Percentiles rank a stretch among this genome's conserved stretches.
These are phyloP conservation scores for Ascomycota sp. DNA, from an alignment of 2,329 filamentous ascomycete genomes.

Conservation along the genomic window DNA sequence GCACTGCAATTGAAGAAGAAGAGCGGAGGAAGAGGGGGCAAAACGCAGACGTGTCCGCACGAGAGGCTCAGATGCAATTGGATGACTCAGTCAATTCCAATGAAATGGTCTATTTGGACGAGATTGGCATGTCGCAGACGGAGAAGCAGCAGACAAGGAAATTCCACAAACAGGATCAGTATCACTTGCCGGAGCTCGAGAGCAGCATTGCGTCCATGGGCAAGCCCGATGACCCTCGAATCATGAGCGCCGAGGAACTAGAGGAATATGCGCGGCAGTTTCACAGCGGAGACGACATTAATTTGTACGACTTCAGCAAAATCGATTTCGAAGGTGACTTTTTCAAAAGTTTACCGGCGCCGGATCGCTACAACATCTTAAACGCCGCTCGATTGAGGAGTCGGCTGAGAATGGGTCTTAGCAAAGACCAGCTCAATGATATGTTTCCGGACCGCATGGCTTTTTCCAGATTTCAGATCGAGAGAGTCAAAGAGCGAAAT, in stretches of 20 bases:
- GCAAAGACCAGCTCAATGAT: slow-evolving; percentile 79
- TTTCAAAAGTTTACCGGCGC: slow-evolving; percentile 71
- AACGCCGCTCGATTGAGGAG: slow-evolving; percentile 81
- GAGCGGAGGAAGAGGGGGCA: slow-evolving; percentile 32
- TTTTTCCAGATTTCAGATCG: slow-evolving; percentile 90
- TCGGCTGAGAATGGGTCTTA: slow-evolving; percentile 80
- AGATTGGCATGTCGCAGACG: slow-evolving; percentile 55
- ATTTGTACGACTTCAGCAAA: slow-evolving; percentile 87
- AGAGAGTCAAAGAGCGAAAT: slow-evolving; percentile 77
- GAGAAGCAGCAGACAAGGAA: slow-evolving; percentile 52
- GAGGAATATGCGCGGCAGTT: slow-evolving; percentile 89
- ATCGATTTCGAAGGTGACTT: slow-evolving; percentile 95
- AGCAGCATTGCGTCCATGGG: slow-evolving; percentile 68
- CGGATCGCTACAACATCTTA: slow-evolving; percentile 88
- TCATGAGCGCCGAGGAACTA: slow-evolving; percentile 88
- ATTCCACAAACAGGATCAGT: slow-evolving; percentile 83
- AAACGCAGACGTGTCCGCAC: slow-evolving; percentile 20
- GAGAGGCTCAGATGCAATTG: slow-evolving; percentile 24
- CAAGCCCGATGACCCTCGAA: slow-evolving; percentile 71
- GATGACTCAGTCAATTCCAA: slow-evolving; percentile 37
- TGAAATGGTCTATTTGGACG: slow-evolving; percentile 73
- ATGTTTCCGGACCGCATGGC: slow-evolving; percentile 98
- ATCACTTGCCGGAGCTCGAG: slow-evolving; percentile 76
- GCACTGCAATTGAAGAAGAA: slow-evolving; percentile 66
- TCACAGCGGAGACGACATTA: slow-evolving; percentile 74